Base-by-base conservation (phyloP, 2,329 filamentous ascomycete species). In the Clarireedia sp. region DNA sequence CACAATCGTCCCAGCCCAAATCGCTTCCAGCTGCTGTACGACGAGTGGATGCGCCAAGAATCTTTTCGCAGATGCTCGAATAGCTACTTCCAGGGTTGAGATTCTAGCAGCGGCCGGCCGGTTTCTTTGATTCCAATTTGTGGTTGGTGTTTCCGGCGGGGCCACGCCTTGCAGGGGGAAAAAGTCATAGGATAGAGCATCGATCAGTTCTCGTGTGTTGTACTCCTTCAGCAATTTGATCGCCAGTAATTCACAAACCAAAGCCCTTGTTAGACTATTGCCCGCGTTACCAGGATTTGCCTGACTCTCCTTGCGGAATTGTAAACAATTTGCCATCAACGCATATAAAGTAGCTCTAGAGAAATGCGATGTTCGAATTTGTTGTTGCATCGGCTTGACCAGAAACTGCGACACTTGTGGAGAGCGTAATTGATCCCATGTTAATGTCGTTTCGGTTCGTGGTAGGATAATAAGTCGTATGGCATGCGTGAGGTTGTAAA, bases 401-500 rank as follows among this genome's bases (percentile, higher is more conserved):
- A 97, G 79, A 69, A 97, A 97, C 68, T 96, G 91, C 16, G 90
- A 96, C 55, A 97, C 86, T 69, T 97, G 92, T 3, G 92, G 92
- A n/a, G 90, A 95, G 60, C 91, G 83, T 60, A 97, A 77, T 70
- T 97, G 92, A 61, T 97, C 92, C 91, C 91, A 97, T 16, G 90
- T 86, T 50, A 97, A 74, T 0, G 90, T 92, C 1, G 91, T 96
- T 74, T 97, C 92, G 71, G 90, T 95, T 67, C 88, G 84, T 57
- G 89, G 79, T 62, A 89, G 81, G 58, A 97, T 85, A 55, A 96
- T 79, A 52, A 90, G 83, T 62, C 92, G 87, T 60, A 96, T 91
- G 33, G 89, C 83, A 71, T 96, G 92, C 26, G 91, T 95, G 62
- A 95, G 83, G 70, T 85, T 87, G 75, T 96, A 96, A 56, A 96